Evolutionary conservation across 495 filamentous ascomycete genomes (phyloP).

Genomic region (Usnea hakonensis): DNA sequence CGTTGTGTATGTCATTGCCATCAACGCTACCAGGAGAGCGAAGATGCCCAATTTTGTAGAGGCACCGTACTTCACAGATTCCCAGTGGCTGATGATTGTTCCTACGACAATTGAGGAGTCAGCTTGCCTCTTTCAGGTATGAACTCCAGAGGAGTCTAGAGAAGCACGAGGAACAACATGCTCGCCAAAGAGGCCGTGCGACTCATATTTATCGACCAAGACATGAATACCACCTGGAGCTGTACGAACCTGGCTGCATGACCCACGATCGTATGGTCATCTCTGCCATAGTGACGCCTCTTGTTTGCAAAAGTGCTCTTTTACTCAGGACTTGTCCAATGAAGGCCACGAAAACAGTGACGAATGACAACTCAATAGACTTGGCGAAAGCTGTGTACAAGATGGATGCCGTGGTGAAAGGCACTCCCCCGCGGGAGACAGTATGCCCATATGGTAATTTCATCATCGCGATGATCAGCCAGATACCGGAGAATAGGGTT

Average conservation of each 20-base stretch:
- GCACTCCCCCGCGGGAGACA: conserved; percentile 44
- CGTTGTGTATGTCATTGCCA: conserved; percentile 64
- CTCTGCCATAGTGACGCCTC: conserved; percentile 63
- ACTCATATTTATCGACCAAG: too few relatives aligned
- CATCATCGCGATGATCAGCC: conserved; percentile 48
- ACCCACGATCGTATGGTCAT: conserved; percentile 58
- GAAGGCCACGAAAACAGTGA: conserved; percentile 67
- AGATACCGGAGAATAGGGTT: conserved; percentile 57
- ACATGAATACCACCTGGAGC: too few relatives aligned
- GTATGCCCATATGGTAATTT: conserved; percentile 52
- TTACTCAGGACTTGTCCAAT: conserved; percentile 64
- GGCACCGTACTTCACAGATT: conserved; percentile 52
- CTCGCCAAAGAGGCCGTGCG: too few relatives aligned
- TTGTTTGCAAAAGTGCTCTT: conserved; percentile 47
- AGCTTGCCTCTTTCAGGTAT: conserved; percentile 40
- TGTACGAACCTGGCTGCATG: conserved; percentile 49
- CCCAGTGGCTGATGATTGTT: conserved; percentile 58
- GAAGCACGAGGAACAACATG: too few relatives aligned
- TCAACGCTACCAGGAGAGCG: conserved; percentile 50
- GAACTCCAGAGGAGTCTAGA: too few relatives aligned
- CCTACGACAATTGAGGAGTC: conserved; percentile 18
- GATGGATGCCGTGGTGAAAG: conserved; percentile 50
- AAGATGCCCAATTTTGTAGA: conserved; percentile 51
- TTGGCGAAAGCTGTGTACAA: conserved; percentile 61
- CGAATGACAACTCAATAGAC: conserved; percentile 66